Percentiles rank a stretch among this genome's conserved stretches.
phyloP scores from a whole-genome alignment of 1,284 basidiomycete genomes.

The Somion occarium region DNA sequence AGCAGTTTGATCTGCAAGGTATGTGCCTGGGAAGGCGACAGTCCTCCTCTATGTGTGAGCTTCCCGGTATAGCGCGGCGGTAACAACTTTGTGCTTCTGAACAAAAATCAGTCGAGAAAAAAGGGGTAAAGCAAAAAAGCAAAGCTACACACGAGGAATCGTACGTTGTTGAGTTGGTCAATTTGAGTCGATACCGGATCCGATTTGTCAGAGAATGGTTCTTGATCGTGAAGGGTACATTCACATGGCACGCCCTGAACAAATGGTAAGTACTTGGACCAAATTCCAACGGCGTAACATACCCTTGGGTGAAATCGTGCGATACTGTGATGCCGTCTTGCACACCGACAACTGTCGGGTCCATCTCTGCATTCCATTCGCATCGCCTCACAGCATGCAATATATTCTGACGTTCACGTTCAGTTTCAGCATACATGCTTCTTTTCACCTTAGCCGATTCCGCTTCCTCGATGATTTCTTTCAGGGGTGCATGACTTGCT shows the following conservation, averaged over 20 bases:
- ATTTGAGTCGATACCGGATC: conserved; percentile 48
- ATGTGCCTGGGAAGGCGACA: conserved; percentile 44
- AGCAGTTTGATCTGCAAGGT: conserved; percentile 47
- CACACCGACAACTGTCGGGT: conserved; percentile 59
- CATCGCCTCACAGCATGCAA: conserved; percentile 62
- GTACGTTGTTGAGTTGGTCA: conserved; percentile 20
- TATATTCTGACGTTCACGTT: conserved; percentile 63
- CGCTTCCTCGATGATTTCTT: conserved; percentile 49
- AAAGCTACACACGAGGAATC: background rate
- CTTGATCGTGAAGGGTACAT: conserved; percentile 54
- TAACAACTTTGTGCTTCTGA: background rate
- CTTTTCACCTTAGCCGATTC: conserved; percentile 64
- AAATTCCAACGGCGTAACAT: conserved; percentile 21
- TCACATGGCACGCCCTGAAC: conserved; percentile 50
- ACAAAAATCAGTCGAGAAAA: background rate
- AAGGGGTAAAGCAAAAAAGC: background rate
- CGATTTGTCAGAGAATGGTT: conserved; percentile 66
- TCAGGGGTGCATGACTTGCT: conserved; percentile 60
- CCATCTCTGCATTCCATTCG: conserved; percentile 76
- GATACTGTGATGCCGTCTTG: conserved; percentile 35
- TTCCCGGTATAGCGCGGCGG: conserved; percentile 55
- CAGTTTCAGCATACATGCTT: conserved; percentile 89
- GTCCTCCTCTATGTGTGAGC: conserved; percentile 50
- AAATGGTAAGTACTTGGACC: background rate
- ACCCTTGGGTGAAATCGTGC: conserved; percentile 72